Evolutionary conservation across 768 basidiomycete species (phyloP), one percentile per base, ranked within the genome.

Genomic region (Leccinum boreale): DNA sequence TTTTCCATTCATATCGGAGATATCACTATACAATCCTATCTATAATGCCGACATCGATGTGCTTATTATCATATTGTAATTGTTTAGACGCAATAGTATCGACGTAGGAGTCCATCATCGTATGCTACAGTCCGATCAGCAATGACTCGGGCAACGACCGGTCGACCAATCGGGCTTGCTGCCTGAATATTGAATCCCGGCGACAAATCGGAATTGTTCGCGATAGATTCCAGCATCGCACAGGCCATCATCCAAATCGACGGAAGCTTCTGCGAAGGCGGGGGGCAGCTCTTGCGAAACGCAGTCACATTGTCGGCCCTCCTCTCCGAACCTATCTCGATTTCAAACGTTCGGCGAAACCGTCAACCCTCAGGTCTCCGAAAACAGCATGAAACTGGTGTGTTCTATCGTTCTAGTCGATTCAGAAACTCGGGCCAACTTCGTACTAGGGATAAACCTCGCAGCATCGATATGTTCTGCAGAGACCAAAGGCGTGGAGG

Each of bases 221-320:
- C 17, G n/a, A 42, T 42, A n/a, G 2, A 46, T 31, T 53, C 61
- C 2, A 52, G 23, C 12, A 54, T 59, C 11, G 59, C 54, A 23
- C 67, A 61, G 24, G 24, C 36, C 31, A 14, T 57, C 45, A 54
- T 69, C n/a, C 59, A 67, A n/a, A 67, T 80, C 21, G 79, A 80
- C 55, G 80, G 80, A 33, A 74, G 78, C 57, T 72, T 73, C 49
- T 70, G 79, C 26, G 80, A 81, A 64, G 80, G 80, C 21, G 89
- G 90, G 2, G 89, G 90, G 0, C 89, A 91, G 64, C 81, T 91
- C 39, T 73, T 92, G 26, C 83, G 90, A 50, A 90, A 89, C 62
- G 75, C 85, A 0, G 77, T 88, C 33, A 76, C 87, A 1, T 73
- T 90, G 35, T 82, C 90, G n/a, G 81, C 83, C 9, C 74, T 91